Evolutionary conservation across 768 basidiomycete species (phyloP).

Genomic region (Crassisporium funariophilum): DNA sequence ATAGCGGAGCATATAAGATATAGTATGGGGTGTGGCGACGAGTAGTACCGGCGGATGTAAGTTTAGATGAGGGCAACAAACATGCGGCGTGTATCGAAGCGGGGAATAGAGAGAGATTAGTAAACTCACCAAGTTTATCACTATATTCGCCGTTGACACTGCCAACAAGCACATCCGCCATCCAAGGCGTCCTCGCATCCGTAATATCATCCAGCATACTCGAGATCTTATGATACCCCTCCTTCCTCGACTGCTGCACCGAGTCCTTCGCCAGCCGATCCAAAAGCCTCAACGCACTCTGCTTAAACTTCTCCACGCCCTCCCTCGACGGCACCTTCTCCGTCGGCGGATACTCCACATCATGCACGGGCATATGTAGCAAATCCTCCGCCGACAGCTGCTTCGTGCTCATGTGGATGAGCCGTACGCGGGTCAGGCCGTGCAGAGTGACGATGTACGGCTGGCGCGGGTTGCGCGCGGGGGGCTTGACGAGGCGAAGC

Average conservation of each 20-base stretch:
- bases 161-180: constrained; percentile 77
- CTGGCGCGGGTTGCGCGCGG: constrained; percentile 53
- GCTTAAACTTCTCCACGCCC: constrained; percentile 66
- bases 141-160: constrained; percentile 64
- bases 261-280: constrained; percentile 62
- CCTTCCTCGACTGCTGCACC: constrained; percentile 53
- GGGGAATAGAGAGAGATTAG: constrained; percentile 1
- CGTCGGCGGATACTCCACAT: constrained; percentile 50
- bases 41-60: too few relatives aligned
- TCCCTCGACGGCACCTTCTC: constrained; percentile 54
- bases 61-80: too few relatives aligned
- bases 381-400: constrained; percentile 29
- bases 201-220: constrained; percentile 74
- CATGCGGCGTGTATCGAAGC: not conserved
- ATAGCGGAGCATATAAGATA: too few relatives aligned
- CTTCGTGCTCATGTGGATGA: constrained; percentile 37
- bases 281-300: constrained; percentile 63
- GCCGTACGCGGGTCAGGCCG: constrained; percentile 66
- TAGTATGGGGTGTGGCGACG: too few relatives aligned
- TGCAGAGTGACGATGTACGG: constrained; percentile 73
- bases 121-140: constrained; percentile 68
- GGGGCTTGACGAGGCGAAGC: constrained; percentile 66
- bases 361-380: constrained; percentile 37
- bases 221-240: constrained; percentile 69
- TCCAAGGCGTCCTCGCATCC: constrained; percentile 64